Conservation (phyloP, 495 filamentous ascomycete genomes). For the Umbilicaria muhlenbergii region DNA sequence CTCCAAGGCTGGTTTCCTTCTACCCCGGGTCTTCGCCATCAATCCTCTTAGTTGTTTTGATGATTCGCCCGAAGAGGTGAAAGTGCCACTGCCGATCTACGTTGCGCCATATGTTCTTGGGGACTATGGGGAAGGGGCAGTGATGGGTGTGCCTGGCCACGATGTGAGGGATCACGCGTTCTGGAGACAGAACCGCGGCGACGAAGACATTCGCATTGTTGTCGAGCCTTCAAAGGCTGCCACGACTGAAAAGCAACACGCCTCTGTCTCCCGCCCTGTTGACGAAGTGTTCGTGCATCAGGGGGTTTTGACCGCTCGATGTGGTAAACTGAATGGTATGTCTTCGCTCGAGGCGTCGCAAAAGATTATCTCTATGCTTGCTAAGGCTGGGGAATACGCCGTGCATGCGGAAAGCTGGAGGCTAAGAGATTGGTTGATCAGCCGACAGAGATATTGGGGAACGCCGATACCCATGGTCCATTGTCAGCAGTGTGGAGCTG, state of each 20-base stretch:
- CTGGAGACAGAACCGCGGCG: constrained; percentile 50
- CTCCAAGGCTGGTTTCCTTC: constrained; percentile 58
- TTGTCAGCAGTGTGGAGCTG: constrained; percentile 58
- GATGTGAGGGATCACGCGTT: constrained; percentile 64
- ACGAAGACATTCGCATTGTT: constrained; percentile 34
- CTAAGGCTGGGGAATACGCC: constrained; percentile 31
- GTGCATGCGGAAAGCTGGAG: constrained; percentile 53
- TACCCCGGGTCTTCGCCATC: constrained; percentile 41
- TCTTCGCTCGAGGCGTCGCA: constrained; percentile 45
- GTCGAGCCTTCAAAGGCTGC: constrained; percentile 32
- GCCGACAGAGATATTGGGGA: constrained; percentile 81
- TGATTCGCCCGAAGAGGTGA: constrained; percentile 30
- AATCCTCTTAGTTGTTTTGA: constrained; percentile 45
- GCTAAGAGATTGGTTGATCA: constrained; percentile 76
- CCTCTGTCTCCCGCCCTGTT: constrained; percentile 17
- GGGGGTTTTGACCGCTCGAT: constrained; percentile 28
- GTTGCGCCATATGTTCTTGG: constrained; percentile 75
- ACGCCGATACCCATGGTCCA: constrained; percentile 83
- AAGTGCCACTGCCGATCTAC: constrained; percentile 50
- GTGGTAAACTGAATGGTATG: constrained; percentile 33
- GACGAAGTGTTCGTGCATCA: constrained; percentile 28
- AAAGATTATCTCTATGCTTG: constrained; percentile 42
- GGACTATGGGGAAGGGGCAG: constrained; percentile 75
- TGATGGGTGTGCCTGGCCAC: constrained; percentile 86
- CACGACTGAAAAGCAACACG: constrained; percentile 15